These are phyloP conservation scores for Gracilaria caudata DNA, from an alignment of 23 red algal species.

Conservation along the genomic window DNA sequence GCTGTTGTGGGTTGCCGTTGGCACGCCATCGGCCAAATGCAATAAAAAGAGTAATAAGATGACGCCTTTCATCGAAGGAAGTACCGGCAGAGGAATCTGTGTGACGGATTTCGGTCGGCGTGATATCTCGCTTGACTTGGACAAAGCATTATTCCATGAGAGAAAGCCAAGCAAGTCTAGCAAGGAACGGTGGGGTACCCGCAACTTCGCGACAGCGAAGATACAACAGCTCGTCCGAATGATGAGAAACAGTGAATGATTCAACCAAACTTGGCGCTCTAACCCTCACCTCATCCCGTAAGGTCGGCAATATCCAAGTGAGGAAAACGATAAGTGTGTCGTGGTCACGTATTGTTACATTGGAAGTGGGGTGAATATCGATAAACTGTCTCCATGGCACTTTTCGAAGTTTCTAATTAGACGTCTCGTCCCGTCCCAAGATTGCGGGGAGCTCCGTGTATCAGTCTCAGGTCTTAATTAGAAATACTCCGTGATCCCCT, in stretches of 20 bases:
- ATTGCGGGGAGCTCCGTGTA: not conserved
- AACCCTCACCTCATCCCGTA: not conserved
- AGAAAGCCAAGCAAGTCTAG: not conserved
- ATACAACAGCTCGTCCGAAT: not conserved
- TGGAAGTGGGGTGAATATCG: not conserved
- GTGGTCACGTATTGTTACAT: not conserved
- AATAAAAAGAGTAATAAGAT: not conserved
- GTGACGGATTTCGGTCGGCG: not conserved
- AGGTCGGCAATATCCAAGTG: not conserved
- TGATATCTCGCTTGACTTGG: not conserved
- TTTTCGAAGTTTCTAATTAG: constrained; percentile 2
- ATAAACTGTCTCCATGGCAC: not conserved
- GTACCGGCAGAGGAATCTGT: too few relatives aligned
- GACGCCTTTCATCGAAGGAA: constrained; percentile 10
- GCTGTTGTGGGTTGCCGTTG: not conserved
- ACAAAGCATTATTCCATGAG: constrained; percentile 27
- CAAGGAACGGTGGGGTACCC: not conserved
- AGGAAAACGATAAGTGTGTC: not conserved
- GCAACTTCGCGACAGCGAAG: constrained; percentile 7
- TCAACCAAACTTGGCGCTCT: not conserved
- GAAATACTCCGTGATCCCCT: not conserved
- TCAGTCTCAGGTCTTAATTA: not conserved
- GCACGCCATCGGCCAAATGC: not conserved
- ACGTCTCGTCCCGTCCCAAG: not conserved
- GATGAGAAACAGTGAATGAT: constrained; percentile 21